Evolutionary conservation across 768 basidiomycete genomes (phyloP), one percentile per base, ranked within the genome.

Genomic region (Tricholoma bakamatsutake): DNA sequence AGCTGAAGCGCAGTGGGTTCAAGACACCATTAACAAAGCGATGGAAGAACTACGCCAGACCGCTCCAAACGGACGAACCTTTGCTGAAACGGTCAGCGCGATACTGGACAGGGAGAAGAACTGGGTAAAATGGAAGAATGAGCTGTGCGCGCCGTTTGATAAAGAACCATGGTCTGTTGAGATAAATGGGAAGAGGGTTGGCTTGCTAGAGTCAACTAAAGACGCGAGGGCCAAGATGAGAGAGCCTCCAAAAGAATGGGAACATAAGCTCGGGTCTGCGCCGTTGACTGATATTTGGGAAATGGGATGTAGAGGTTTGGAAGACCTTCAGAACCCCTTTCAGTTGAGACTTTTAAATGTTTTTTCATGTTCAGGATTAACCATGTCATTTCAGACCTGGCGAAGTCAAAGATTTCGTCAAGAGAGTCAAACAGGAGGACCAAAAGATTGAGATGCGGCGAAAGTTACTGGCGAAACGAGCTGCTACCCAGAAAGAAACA

Each of bases 111-210:
- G 92, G 50, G 93, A 95, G 71, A 85, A 83, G 67, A 93, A 92
- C 63, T 95, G 93, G 93, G 83, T 91, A 3, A 82, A 80, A 59
- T 94, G 91, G 92, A 94, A 94, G 73, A 89, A 88, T 59, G 85
- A 89, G 40, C 69, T 87, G 2, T 94, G 92, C 65, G 73, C 81
- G 13, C 81, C 87, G 3, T 93, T 94, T 64, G 89, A 91, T 65
- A 85, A 84, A 61, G 83, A 84, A 37, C 76, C 87, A 5, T 83
- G 85, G 80, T 72, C 70, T 10, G 67, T 70, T 42, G 76, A 80
- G 50, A 58, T 83, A 30, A 72, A 78, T 51, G 80, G 74, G 3
- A 67, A 70, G 62, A 78, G 75, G 52, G 74, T 81, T 21, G 81
- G 80, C 12, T 65, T 90, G 35, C 80, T 87, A 61, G 83, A 85